phyloP scores from a whole-genome alignment of 768 basidiomycete species.

The Agaricus subrufescens region DNA sequence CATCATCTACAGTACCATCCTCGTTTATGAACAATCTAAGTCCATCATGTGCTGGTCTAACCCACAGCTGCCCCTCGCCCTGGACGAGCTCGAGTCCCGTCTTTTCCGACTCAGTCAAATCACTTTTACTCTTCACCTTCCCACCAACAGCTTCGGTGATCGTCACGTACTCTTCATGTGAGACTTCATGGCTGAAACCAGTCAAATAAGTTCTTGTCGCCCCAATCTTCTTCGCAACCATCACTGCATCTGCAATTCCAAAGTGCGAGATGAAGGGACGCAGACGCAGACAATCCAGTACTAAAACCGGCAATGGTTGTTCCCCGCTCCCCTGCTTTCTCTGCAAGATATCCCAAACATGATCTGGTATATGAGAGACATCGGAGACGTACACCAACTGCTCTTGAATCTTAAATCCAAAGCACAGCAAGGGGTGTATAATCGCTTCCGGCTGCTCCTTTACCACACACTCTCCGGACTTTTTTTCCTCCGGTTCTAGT shows the following conservation, averaged over 20 bases:
- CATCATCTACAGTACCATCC: conserved; percentile 42
- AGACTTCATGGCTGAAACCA: conserved; percentile 73
- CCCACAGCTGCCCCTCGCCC: conserved; percentile 47
- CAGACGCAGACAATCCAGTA: conserved; percentile 75
- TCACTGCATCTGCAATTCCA: conserved; percentile 61
- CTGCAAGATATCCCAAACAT: conserved; percentile 53
- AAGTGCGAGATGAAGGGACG: conserved; percentile 72
- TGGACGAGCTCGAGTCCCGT: conserved; percentile 42
- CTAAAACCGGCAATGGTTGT: conserved; percentile 46
- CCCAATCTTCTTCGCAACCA: conserved; percentile 48
- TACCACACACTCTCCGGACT: not conserved
- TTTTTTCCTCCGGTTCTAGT: not conserved
- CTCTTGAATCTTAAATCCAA: conserved; percentile 67
- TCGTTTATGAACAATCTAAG: conserved; percentile 47
- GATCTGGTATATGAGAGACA: conserved; percentile 74
- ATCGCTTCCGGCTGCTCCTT: conserved; percentile 16
- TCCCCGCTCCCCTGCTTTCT: conserved; percentile 13
- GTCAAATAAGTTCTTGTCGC: conserved; percentile 65
- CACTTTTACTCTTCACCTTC: conserved; percentile 21
- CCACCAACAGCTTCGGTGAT: conserved; percentile 51
- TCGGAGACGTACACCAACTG: conserved; percentile 78
- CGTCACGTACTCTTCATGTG: conserved; percentile 74
- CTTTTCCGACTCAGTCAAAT: conserved; percentile 28
- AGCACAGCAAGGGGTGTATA: conserved; percentile 57
- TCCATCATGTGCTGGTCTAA: conserved; percentile 76